A percentile compares a stretch with the other conserved stretches of the same genome.
These are phyloP conservation scores for Fusarium incarnatum DNA, from an alignment of 2,329 filamentous ascomycete species.

Conservation along the genomic window DNA sequence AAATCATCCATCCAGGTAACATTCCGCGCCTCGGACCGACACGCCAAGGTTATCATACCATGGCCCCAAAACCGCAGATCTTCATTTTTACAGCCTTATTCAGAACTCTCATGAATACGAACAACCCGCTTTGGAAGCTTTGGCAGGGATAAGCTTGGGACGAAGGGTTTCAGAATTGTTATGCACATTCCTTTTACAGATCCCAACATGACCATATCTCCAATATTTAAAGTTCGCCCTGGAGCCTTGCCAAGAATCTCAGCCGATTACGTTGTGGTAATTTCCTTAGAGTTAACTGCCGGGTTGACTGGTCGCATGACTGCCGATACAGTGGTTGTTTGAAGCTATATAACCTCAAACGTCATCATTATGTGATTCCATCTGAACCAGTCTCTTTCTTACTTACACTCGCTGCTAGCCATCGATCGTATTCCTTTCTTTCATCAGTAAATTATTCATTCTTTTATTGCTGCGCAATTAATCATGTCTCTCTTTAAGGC, in stretches of 20 bases:
- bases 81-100: neutral
- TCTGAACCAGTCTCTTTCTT: neutral
- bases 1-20: neutral
- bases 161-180: constrained; percentile 1
- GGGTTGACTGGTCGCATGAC: neutral
- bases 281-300: constrained; percentile 10
- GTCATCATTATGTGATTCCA: neutral
- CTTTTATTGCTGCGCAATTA: constrained; percentile 9
- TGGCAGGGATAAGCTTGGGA: neutral
- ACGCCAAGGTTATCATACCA: neutral
- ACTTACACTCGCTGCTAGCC: constrained; percentile 10
- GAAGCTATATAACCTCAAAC: constrained; percentile 5
- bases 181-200: constrained; percentile 27
- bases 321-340: neutral
- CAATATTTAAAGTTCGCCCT: constrained; percentile 27
- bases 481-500: constrained; percentile 16
- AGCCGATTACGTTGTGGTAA: constrained; percentile 23
- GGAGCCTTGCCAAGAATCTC: constrained; percentile 20
- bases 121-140: neutral
- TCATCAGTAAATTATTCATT: neutral
- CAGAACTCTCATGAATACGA: constrained; percentile 4
- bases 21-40: constrained; percentile 10
- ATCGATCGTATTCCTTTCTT: neutral
- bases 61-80: constrained; percentile 10
- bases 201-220: constrained; percentile 10